Evolutionary conservation across 2,329 filamentous ascomycete species (phyloP).

Genomic region (Fusarium mangiferae): DNA sequence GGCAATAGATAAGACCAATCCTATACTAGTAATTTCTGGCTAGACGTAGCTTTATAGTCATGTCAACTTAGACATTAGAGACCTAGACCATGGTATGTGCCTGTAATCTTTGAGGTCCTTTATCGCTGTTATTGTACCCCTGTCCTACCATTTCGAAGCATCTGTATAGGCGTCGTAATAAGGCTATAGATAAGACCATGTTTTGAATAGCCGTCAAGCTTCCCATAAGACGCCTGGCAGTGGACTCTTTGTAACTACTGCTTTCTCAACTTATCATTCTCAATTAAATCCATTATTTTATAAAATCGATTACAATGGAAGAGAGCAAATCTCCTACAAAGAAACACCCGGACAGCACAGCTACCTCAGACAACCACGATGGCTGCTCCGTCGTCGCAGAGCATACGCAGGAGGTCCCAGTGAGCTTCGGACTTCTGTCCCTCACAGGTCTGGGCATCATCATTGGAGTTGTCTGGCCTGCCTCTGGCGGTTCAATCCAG

Average conservation of each 20-base stretch:
- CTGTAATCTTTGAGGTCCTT: background rate
- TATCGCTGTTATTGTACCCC: background rate
- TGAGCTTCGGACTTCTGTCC: fast-evolving
- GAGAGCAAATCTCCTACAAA: fast-evolving
- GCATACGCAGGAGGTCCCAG: background rate
- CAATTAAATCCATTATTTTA: fast-evolving
- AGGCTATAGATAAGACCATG: background rate
- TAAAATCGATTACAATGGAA: background rate
- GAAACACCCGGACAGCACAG: fast-evolving
- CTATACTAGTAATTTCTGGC: background rate
- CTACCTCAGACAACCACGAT: background rate
- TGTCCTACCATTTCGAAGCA: no score
- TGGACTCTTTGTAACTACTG: background rate
- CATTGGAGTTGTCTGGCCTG: background rate
- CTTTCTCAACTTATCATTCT: background rate
- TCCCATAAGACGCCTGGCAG: background rate
- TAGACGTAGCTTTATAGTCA: background rate
- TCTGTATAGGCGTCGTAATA: background rate
- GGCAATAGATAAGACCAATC: background rate
- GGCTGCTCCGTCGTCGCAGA: background rate
- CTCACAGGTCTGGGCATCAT: background rate
- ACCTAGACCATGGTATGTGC: background rate
- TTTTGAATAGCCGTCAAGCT: no score
- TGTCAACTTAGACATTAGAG: fast-evolving
- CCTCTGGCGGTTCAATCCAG: background rate